Percentiles rank a stretch among this genome's conserved stretches.
These are phyloP conservation scores for Malus hybrid DNA, from an alignment of 331 rosid genomes.

Conservation along the genomic window DNA sequence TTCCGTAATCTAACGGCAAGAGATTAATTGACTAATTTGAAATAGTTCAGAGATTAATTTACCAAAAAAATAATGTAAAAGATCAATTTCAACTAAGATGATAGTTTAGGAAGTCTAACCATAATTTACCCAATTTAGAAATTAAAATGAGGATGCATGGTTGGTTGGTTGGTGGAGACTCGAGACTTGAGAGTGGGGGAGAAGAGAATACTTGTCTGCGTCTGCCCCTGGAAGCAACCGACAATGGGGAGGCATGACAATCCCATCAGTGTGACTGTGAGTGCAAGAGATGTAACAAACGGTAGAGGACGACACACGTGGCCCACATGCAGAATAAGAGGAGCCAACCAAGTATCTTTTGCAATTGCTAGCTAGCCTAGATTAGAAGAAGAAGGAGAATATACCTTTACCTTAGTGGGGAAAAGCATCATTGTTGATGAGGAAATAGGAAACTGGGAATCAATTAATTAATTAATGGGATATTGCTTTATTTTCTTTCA, in stretches of 20 bases:
- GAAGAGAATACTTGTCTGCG: slow-evolving; percentile 22
- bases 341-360: slow-evolving; percentile 13
- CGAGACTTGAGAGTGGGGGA: background rate
- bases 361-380: background rate
- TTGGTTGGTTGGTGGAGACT: background rate
- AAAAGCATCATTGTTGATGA: slow-evolving; percentile 42
- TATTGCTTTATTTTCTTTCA: background rate
- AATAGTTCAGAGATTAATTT: no score
- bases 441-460: background rate
- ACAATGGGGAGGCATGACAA: slow-evolving; percentile 24
- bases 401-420: slow-evolving; percentile 58
- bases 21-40: no score
- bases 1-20: no score
- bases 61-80: no score
- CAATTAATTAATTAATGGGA: background rate
- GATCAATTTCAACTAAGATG: no score
- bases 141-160: background rate
- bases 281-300: slow-evolving; percentile 33
- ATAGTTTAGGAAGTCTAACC: no score
- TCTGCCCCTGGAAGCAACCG: slow-evolving; percentile 50
- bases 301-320: slow-evolving; percentile 56
- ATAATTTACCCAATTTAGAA: no score
- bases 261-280: slow-evolving; percentile 22
- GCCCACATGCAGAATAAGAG: slow-evolving; percentile 48
- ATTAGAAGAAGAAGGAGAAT: slow-evolving; percentile 22